phyloP scores from a whole-genome alignment of 805 yeast genomes.

The Candida fluviatilis region DNA sequence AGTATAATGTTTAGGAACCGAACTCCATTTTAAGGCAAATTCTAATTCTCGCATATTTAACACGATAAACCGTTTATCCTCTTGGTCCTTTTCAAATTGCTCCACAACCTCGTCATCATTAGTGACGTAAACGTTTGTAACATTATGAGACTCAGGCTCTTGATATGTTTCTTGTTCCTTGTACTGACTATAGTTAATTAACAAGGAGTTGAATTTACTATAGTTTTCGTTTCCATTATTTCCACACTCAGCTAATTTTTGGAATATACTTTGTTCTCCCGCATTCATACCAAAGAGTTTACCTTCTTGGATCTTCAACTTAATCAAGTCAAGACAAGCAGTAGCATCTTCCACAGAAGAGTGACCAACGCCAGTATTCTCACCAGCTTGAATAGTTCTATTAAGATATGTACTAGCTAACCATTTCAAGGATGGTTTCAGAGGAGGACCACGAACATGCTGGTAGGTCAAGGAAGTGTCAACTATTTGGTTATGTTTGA shows the following conservation, averaged over 20 bases:
- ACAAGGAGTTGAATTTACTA: slow-evolving; percentile 11
- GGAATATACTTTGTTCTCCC: slow-evolving; percentile 21
- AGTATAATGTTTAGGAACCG: slow-evolving; percentile 16
- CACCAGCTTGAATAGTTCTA: slow-evolving; percentile 63
- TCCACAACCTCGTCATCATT: slow-evolving; percentile 60
- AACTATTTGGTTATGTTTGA: slow-evolving; percentile 69
- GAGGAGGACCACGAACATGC: slow-evolving; percentile 80
- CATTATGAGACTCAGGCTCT: slow-evolving; percentile 13
- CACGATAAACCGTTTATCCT: slow-evolving; percentile 44
- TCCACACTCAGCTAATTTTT: slow-evolving; percentile 12
- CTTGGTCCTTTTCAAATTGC: slow-evolving; percentile 30
- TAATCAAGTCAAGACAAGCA: slow-evolving; percentile 74
- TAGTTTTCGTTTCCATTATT: background rate
- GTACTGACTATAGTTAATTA: slow-evolving; percentile 21
- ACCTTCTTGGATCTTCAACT: slow-evolving; percentile 68
- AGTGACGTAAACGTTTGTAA: slow-evolving; percentile 36
- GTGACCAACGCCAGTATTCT: slow-evolving; percentile 55
- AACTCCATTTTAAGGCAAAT: slow-evolving; percentile 23
- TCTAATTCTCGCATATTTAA: slow-evolving; percentile 60
- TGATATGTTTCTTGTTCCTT: slow-evolving; percentile 14
- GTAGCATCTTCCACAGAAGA: slow-evolving; percentile 82
- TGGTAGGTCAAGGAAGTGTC: slow-evolving; percentile 79
- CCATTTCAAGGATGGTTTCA: slow-evolving; percentile 71
- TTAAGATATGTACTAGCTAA: slow-evolving; percentile 56
- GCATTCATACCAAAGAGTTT: slow-evolving; percentile 50